Percentiles rank a stretch among this genome's conserved stretches.
Evolutionary conservation across 2,329 filamentous ascomycete genomes (phyloP).

Genomic region (Fusarium austroafricanum): DNA sequence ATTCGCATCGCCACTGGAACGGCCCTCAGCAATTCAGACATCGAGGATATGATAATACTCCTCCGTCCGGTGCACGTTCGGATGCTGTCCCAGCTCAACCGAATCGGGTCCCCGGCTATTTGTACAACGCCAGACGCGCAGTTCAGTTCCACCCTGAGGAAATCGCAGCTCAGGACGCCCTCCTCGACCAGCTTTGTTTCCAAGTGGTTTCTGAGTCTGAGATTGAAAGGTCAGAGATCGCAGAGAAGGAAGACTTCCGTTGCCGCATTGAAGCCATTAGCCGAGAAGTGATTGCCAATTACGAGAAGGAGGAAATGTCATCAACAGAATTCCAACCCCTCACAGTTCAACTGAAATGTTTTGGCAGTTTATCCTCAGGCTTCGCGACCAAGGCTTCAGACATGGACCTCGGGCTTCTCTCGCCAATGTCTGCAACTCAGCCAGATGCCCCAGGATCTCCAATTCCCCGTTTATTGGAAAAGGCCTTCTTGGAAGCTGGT

Average conservation of each 20-base stretch:
- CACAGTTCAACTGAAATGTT: constrained; percentile 77
- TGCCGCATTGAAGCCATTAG: constrained; percentile 72
- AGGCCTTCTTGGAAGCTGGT: constrained; percentile 75
- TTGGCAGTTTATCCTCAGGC: constrained; percentile 85
- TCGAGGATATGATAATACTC: constrained; percentile 46
- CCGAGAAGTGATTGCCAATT: constrained; percentile 65
- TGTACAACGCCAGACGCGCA: constrained; percentile 41
- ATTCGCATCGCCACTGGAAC: constrained; percentile 39
- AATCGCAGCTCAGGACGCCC: constrained; percentile 58
- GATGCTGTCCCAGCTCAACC: constrained; percentile 19
- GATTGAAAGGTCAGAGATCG: constrained; percentile 72
- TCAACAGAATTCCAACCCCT: constrained; percentile 60
- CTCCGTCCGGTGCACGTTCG: constrained; percentile 10
- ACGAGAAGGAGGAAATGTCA: constrained; percentile 59
- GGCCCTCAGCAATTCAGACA: constrained; percentile 29
- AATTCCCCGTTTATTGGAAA: constrained; percentile 81
- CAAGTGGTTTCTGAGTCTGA: constrained; percentile 65
- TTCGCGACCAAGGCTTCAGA: constrained; percentile 91
- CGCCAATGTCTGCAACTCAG: constrained; percentile 67
- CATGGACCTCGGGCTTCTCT: constrained; percentile 86
- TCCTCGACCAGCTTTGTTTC: constrained; percentile 63
- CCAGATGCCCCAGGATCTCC: constrained; percentile 66
- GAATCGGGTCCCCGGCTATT: constrained; percentile 28
- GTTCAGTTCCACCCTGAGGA: constrained; percentile 57
- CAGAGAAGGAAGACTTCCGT: constrained; percentile 78